Percentiles rank a stretch among this genome's conserved stretches.
Conservation (phyloP, 2,329 filamentous ascomycete species). For the Raffaelea ambrosiae region DNA sequence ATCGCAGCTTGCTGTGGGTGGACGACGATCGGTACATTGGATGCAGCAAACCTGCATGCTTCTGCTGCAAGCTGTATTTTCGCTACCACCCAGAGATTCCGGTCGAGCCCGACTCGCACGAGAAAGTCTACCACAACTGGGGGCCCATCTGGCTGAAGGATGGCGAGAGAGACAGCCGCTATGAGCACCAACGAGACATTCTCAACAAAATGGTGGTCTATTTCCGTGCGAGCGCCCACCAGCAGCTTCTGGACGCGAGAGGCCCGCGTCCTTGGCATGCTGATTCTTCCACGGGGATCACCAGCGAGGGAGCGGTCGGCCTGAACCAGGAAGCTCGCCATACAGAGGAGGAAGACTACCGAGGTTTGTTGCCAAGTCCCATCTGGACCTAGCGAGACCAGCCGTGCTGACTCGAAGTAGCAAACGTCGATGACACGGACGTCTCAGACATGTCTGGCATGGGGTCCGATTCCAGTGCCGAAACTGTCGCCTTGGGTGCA, state of each 20-base stretch:
- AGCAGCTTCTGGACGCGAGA: constrained; percentile 1
- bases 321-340: background rate
- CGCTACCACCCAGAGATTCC: constrained; percentile 25
- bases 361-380: no score
- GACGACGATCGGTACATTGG: constrained; percentile 35
- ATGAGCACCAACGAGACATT: background rate
- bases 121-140: constrained; percentile 34
- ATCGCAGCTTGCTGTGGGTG: constrained; percentile 22
- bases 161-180: background rate
- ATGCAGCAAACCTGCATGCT: constrained; percentile 43
- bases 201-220: constrained; percentile 5
- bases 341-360: background rate
- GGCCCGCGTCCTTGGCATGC: background rate
- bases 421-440: background rate
- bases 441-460: background rate
- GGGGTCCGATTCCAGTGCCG: background rate
- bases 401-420: background rate
- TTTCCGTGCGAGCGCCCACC: constrained; percentile 4
- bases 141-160: constrained; percentile 16
- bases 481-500: background rate
- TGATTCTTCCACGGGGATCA: constrained; percentile 6
- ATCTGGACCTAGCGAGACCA: no score
- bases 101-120: constrained; percentile 25
- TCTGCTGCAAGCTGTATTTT: constrained; percentile 38
- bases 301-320: background rate